Percentiles rank a stretch among this genome's conserved stretches.
Conservation (phyloP, 768 basidiomycete genomes). For the Lepiota brunneoincarnata region DNA sequence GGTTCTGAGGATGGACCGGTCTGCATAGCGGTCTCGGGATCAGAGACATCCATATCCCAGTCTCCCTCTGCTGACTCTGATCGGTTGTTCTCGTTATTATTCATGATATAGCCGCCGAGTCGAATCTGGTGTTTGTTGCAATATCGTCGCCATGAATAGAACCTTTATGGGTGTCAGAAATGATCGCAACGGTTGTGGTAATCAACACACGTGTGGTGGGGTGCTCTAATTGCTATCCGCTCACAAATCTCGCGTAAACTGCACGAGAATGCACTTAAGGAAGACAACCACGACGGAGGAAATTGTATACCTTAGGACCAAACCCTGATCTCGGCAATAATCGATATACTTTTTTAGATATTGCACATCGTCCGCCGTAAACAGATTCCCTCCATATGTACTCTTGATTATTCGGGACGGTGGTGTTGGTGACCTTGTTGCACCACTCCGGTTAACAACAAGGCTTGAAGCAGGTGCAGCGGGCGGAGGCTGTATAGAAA, state of each 20-base stretch:
- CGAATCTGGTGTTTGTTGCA: slow-evolving; percentile 93
- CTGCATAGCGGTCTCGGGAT: slow-evolving; percentile 17
- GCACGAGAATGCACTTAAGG: not conserved
- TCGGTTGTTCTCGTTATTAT: slow-evolving; percentile 38
- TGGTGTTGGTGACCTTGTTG: slow-evolving; percentile 80
- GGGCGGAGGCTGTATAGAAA: slow-evolving; percentile 45
- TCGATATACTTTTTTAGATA: slow-evolving; percentile 89
- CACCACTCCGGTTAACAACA: slow-evolving; percentile 64
- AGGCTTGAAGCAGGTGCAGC: slow-evolving; percentile 65
- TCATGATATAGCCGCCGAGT: slow-evolving; percentile 84
- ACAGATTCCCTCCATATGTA: slow-evolving; percentile 85
- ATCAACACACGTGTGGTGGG: slow-evolving; percentile 76
- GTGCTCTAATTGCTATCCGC: slow-evolving; percentile 83
- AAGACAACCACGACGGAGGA: not conserved
- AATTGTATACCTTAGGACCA: slow-evolving; percentile 64
- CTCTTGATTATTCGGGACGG: slow-evolving; percentile 84
- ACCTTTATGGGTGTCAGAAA: slow-evolving; percentile 40
- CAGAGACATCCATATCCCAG: slow-evolving; percentile 33
- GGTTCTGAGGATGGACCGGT: slow-evolving; percentile 39
- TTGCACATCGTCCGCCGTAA: slow-evolving; percentile 78
- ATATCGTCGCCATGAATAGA: slow-evolving; percentile 89
- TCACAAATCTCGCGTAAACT: slow-evolving; percentile 85
- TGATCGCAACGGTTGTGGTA: not conserved
- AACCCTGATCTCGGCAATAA: slow-evolving; percentile 85
- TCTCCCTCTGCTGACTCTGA: slow-evolving; percentile 42